Evolutionary conservation across 2,329 filamentous ascomycete genomes (phyloP).

Genomic region (Simplicillium sp.): DNA sequence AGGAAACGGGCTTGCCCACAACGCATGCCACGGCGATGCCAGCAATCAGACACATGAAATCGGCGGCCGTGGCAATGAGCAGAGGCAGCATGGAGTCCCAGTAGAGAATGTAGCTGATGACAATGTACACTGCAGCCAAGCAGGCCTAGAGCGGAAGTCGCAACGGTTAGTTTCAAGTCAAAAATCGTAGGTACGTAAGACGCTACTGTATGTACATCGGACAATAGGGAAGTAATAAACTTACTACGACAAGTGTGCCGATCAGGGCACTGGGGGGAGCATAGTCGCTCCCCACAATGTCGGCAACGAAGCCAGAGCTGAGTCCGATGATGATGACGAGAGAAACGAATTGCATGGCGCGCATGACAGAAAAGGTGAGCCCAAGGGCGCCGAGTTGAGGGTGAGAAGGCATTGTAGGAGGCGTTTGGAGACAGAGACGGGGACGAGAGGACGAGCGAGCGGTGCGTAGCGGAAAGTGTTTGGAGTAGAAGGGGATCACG

Average conservation of each 20-base stretch:
- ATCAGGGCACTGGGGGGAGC: constrained; percentile 64
- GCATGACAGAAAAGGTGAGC: constrained; percentile 66
- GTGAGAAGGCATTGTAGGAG: constrained; percentile 32
- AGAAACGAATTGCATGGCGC: constrained; percentile 59
- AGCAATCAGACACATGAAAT: constrained; percentile 63
- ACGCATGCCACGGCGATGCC: constrained; percentile 69
- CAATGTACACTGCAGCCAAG: constrained; percentile 70
- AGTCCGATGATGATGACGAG: constrained; percentile 74
- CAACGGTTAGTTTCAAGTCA: constrained; percentile 11
- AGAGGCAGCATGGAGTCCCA: constrained; percentile 68
- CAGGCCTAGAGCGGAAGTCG: constrained; percentile 48
- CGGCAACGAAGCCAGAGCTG: constrained; percentile 70
- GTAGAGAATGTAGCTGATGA: constrained; percentile 74
- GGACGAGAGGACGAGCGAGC: constrained; percentile 26
- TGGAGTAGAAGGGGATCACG: constrained; percentile 28
- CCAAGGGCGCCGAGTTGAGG: constrained; percentile 62
- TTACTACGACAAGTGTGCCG: constrained; percentile 69
- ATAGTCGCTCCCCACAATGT: constrained; percentile 59
- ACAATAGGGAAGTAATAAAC: too few species aligned
- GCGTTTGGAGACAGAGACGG: constrained; percentile 31
- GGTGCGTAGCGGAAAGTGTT: constrained; percentile 31
- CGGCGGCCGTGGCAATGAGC: constrained; percentile 56
- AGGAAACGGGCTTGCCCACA: constrained; percentile 71
- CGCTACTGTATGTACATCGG: neutral
- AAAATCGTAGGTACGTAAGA: neutral